Conservation (phyloP, 768 basidiomycete genomes). For the Boletus speciosus region DNA sequence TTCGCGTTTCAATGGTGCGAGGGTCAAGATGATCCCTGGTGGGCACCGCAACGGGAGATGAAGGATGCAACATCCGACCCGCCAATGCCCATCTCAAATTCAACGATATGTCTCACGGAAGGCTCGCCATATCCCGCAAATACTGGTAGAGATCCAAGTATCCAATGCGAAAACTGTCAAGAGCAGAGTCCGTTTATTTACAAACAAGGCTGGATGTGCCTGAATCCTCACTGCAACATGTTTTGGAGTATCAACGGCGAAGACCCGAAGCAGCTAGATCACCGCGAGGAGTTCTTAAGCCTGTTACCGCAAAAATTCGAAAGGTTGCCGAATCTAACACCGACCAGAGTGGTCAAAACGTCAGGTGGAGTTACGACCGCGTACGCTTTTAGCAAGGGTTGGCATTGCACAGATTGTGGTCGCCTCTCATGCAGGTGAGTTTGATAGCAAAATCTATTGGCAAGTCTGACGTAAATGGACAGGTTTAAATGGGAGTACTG, state of each 20-base stretch:
- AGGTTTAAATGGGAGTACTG: slow-evolving; percentile 76
- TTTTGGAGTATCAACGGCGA: slow-evolving; percentile 49
- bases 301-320: slow-evolving; percentile 30
- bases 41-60: slow-evolving; percentile 27
- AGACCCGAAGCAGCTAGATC: slow-evolving; percentile 40
- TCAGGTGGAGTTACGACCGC: slow-evolving; percentile 44
- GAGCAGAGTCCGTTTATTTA: slow-evolving; percentile 53
- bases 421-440: slow-evolving; percentile 69
- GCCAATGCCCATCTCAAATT: background rate
- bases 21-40: slow-evolving; percentile 60
- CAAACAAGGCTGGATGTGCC: slow-evolving; percentile 55
- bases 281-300: slow-evolving; percentile 46
- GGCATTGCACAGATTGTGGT: slow-evolving; percentile 68
- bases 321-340: slow-evolving; percentile 39
- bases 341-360: slow-evolving; percentile 30
- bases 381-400: slow-evolving; percentile 59
- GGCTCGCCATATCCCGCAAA: background rate
- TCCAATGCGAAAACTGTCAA: slow-evolving; percentile 43
- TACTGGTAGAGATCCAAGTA: background rate
- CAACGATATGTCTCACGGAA: background rate
- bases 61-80: background rate
- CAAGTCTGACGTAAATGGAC: slow-evolving; percentile 1
- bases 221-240: slow-evolving; percentile 50
- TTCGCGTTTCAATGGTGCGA: slow-evolving; percentile 85
- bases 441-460: background rate